Conservation (phyloP, 805 yeast species). For the Monosporozyma yasuniensis region DNA sequence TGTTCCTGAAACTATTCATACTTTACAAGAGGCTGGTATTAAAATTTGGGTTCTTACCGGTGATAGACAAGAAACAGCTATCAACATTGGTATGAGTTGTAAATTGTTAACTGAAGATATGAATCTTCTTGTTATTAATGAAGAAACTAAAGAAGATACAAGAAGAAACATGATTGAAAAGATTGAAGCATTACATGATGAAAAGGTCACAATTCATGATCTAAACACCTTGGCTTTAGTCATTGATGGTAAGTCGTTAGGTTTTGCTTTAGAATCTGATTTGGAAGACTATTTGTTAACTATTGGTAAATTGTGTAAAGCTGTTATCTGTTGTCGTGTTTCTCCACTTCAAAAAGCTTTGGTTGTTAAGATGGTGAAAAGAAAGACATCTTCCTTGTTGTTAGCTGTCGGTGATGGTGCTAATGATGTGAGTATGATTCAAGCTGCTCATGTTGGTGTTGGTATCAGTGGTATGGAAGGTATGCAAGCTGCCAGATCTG, state of each 20-base stretch:
- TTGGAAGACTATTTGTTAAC: conserved; percentile 70
- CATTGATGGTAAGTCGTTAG: conserved; percentile 89
- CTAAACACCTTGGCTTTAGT: conserved; percentile 75
- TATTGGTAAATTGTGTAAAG: conserved; percentile 80
- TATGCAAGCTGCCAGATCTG: conserved; percentile 97
- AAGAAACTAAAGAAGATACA: conserved; percentile 73
- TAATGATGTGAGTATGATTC: conserved; percentile 97
- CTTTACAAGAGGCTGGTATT: conserved; percentile 92
- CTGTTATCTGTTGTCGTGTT: conserved; percentile 96
- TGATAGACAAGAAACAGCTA: conserved; percentile 97
- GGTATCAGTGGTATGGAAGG: conserved; percentile 99
- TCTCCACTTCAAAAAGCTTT: conserved; percentile 95
- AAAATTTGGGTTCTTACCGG: conserved; percentile 98
- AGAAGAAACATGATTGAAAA: conserved; percentile 64
- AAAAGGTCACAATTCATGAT: conserved; percentile 58
- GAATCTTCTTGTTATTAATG: conserved; percentile 86
- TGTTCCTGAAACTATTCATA: conserved; percentile 94
- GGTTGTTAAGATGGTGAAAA: conserved; percentile 88
- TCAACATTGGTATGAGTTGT: conserved; percentile 98
- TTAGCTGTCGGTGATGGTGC: conserved; percentile 99
- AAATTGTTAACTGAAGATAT: conserved; percentile 88
- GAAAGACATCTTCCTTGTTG: conserved; percentile 61
- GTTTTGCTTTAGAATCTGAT: conserved; percentile 74
- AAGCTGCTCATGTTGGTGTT: conserved; percentile 98
- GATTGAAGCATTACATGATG: conserved; percentile 59